Percentiles rank a stretch among this genome's conserved stretches.
phyloP scores from a whole-genome alignment of 345 rosid genomes.

The Salix brachista region DNA sequence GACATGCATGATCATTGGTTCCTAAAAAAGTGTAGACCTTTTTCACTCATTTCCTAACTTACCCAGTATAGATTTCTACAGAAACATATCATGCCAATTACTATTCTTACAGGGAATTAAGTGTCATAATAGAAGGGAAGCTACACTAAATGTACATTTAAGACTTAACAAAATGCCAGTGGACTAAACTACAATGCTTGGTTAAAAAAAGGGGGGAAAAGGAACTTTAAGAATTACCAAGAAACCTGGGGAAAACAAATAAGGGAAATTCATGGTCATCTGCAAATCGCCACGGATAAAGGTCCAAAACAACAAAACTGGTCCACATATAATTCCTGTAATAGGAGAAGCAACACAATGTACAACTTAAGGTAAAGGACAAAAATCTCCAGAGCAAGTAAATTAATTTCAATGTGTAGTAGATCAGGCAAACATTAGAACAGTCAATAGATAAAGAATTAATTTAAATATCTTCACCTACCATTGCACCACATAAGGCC shows the following conservation, averaged over 20 bases:
- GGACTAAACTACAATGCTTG: background rate
- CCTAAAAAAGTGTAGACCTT: background rate
- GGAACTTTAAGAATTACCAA: conserved; percentile 43
- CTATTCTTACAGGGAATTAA: background rate
- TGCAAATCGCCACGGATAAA: conserved; percentile 72
- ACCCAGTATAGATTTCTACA: background rate
- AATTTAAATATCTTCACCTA: conserved; percentile 21
- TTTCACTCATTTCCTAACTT: background rate
- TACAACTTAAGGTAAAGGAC: background rate
- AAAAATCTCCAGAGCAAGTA: background rate
- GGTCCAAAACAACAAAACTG: conserved; percentile 80
- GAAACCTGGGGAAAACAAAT: conserved; percentile 72
- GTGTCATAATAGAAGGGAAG: background rate
- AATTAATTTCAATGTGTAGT: background rate
- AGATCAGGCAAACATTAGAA: background rate
- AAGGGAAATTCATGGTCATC: conserved; percentile 56
- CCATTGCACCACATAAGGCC: conserved; percentile 99
- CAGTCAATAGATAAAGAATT: background rate
- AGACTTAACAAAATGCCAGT: background rate
- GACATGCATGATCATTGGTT: background rate
- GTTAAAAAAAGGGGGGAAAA: background rate
- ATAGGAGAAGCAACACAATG: conserved; percentile 23
- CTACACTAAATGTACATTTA: background rate
- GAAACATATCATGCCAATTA: too few species aligned
- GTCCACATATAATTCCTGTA: conserved; percentile 76